A percentile compares a stretch with the other conserved stretches of the same genome.
These are phyloP conservation scores for Cryphonectria parasitica DNA, from an alignment of 2,329 filamentous ascomycete genomes.

Conservation along the genomic window DNA sequence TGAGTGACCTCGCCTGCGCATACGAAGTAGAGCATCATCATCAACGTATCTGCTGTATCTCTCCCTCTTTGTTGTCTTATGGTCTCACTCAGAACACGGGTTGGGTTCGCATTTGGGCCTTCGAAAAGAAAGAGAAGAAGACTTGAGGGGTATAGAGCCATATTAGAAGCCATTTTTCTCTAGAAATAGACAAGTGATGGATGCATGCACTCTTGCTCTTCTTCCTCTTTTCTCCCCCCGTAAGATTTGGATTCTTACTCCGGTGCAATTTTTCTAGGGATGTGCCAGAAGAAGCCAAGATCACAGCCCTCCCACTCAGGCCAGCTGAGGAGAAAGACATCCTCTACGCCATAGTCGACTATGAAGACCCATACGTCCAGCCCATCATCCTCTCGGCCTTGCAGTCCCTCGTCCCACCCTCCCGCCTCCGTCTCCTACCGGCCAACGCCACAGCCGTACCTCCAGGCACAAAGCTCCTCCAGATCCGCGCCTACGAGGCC, in stretches of 20 bases:
- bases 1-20: constrained; percentile 59
- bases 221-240: constrained; percentile 16
- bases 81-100: background rate
- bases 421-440: constrained; percentile 59
- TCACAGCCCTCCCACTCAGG: constrained; percentile 27
- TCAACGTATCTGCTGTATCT: constrained; percentile 6
- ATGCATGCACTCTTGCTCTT: constrained; percentile 27
- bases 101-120: background rate
- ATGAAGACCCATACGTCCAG: constrained; percentile 88
- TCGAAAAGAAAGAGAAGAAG: background rate
- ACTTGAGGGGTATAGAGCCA: constrained; percentile 22
- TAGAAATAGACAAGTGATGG: constrained; percentile 32
- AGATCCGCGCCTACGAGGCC: constrained; percentile 85
- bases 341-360: constrained; percentile 76
- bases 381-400: constrained; percentile 81
- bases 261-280: constrained; percentile 31
- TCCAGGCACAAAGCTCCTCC: constrained; percentile 58
- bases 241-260: constrained; percentile 43
- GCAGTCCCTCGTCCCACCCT: constrained; percentile 59
- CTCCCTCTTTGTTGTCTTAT: constrained; percentile 5
- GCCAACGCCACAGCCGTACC: constrained; percentile 40
- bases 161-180: constrained; percentile 30
- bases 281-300: constrained; percentile 7
- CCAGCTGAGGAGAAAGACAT: constrained; percentile 37
- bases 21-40: constrained; percentile 25